phyloP scores from a whole-genome alignment of 208 protist species.

The Naegleria gruberi region DNA sequence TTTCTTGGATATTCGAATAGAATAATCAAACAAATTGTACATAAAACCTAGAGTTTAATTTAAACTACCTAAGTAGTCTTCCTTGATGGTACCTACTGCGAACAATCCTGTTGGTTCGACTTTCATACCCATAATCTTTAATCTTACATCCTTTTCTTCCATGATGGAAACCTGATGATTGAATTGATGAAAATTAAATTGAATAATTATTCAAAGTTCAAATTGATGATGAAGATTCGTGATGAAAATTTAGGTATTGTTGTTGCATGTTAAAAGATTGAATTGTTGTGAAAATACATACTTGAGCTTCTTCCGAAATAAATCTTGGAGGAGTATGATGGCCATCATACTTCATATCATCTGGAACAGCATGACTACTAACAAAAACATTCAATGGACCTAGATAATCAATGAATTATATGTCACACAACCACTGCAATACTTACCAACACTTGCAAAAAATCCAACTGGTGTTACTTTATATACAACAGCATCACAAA shows the following conservation, averaged over 20 bases:
- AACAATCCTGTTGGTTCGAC: constrained; percentile 43
- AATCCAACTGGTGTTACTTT: constrained; percentile 46
- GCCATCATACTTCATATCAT: constrained; percentile 46
- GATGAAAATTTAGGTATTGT: not conserved
- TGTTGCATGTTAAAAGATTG: not conserved
- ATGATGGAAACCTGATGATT: constrained; percentile 23
- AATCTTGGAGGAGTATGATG: constrained; percentile 34
- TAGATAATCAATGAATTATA: not conserved
- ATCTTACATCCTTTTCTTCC: constrained; percentile 44
- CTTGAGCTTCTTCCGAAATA: constrained; percentile 35
- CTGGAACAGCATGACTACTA: constrained; percentile 31
- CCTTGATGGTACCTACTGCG: constrained; percentile 48
- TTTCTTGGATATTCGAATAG: not conserved
- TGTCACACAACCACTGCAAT: constrained; percentile 14
- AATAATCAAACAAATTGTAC: not conserved
- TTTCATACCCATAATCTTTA: constrained; percentile 41
- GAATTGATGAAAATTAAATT: no score
- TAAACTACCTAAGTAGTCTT: constrained; percentile 42
- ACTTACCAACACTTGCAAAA: constrained; percentile 43
- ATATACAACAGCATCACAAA: constrained; percentile 54
- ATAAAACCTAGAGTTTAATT: not conserved
- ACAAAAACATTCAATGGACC: not conserved
- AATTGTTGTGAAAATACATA: not conserved
- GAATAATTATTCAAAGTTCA: no score
- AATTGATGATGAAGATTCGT: no score